Evolutionary conservation across 1,284 basidiomycete species (phyloP).

Genomic region (Cutaneotrichosporon curvatum): DNA sequence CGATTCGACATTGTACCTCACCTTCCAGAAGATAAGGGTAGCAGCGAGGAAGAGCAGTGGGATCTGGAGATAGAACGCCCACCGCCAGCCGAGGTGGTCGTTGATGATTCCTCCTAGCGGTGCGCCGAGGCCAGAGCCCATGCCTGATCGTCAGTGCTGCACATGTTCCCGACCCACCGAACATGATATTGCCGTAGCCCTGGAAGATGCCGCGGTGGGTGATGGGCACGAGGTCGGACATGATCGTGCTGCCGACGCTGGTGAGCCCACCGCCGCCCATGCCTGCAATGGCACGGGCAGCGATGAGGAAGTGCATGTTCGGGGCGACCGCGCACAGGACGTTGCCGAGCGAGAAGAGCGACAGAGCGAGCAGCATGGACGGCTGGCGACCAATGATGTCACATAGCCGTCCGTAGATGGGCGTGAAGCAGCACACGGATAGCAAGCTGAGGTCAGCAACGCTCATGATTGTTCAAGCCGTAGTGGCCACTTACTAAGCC

Average conservation of each 20-base stretch:
- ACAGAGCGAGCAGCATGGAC: slow-evolving; percentile 60
- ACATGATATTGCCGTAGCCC: slow-evolving; percentile 73
- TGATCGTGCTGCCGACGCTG: slow-evolving; percentile 37
- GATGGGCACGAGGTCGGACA: slow-evolving; percentile 52
- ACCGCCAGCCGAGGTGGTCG: slow-evolving; percentile 68
- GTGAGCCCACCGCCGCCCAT: slow-evolving; percentile 76
- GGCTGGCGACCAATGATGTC: slow-evolving; percentile 81
- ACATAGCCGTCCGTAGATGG: slow-evolving; percentile 76
- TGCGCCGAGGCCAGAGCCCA: slow-evolving; percentile 58
- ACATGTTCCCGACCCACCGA: slow-evolving; percentile 49
- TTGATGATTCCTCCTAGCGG: slow-evolving; percentile 83
- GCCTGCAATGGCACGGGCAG: slow-evolving; percentile 71
- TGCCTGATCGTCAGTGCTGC: not conserved
- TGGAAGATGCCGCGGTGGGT: slow-evolving; percentile 81
- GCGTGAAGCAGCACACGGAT: slow-evolving; percentile 81
- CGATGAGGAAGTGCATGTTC: slow-evolving; percentile 74
- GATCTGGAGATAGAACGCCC: slow-evolving; percentile 59
- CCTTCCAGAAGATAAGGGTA: slow-evolving; percentile 62
- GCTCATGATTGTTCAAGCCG: no score
- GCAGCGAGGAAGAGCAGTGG: slow-evolving; percentile 66
- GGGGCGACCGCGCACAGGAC: slow-evolving; percentile 72
- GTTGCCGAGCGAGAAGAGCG: slow-evolving; percentile 75
- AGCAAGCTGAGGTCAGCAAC: slow-evolving; percentile 50
- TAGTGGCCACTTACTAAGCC: slow-evolving; percentile 47
- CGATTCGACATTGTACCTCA: slow-evolving; percentile 47